Conservation (phyloP, 495 filamentous ascomycete genomes). For the Aspergillus wentii region DNA sequence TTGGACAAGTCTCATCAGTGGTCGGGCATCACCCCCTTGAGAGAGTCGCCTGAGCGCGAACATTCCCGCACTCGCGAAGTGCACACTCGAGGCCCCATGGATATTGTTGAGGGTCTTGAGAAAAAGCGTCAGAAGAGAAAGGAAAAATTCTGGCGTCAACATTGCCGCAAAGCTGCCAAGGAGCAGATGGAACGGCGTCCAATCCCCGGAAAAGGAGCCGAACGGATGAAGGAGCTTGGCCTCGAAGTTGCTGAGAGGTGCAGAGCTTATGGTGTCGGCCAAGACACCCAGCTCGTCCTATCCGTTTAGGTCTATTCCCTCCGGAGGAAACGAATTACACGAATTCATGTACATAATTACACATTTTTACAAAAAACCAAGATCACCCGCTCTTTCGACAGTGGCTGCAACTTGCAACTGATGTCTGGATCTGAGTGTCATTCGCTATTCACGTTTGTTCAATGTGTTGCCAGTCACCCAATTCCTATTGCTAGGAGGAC, state of each 20-base stretch:
- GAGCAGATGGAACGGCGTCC: slow-evolving; percentile 54
- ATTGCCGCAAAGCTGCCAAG: slow-evolving; percentile 63
- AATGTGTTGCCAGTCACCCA: not conserved
- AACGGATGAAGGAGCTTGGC: slow-evolving; percentile 92
- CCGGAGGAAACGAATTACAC: slow-evolving; percentile 6
- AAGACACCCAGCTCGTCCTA: slow-evolving; percentile 71
- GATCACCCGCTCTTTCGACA: slow-evolving; percentile 10
- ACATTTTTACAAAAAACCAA: slow-evolving; percentile 13
- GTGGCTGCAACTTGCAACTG: slow-evolving; percentile 1
- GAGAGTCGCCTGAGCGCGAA: slow-evolving; percentile 32
- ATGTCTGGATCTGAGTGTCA: slow-evolving; percentile 5
- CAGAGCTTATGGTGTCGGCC: slow-evolving; percentile 58
- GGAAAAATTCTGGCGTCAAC: slow-evolving; percentile 84
- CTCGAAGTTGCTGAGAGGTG: slow-evolving; percentile 72
- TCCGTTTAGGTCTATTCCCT: slow-evolving; percentile 52
- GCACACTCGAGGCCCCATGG: slow-evolving; percentile 79
- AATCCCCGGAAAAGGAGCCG: slow-evolving; percentile 77
- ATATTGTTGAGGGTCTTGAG: slow-evolving; percentile 95
- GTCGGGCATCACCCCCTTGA: slow-evolving; percentile 25
- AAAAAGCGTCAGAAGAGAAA: slow-evolving; percentile 85
- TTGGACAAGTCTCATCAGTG: slow-evolving; percentile 31
- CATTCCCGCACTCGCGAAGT: slow-evolving; percentile 38
- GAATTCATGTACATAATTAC: slow-evolving; percentile 42
- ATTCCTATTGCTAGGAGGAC: slow-evolving; percentile 7
- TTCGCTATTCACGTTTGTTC: slow-evolving; percentile 10